phyloP scores from a whole-genome alignment of 78 protist genomes.

The Dictyostelium brefeldianum region DNA sequence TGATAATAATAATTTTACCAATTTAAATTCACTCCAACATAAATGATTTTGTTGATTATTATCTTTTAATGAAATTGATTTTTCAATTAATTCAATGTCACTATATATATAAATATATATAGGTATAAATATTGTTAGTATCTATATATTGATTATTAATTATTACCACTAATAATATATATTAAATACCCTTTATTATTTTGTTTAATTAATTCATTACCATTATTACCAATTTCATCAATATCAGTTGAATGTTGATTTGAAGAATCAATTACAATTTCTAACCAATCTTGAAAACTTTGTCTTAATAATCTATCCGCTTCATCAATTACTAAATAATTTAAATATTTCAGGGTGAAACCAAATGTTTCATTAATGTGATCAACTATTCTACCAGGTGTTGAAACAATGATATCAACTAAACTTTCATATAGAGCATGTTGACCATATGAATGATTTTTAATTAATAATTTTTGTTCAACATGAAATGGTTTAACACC shows the following conservation, averaged over 20 bases:
- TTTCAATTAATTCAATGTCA: background rate
- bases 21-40: slow-evolving; percentile 22
- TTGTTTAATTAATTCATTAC: background rate
- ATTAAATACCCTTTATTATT: background rate
- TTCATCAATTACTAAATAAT: slow-evolving; percentile 91
- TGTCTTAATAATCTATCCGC: slow-evolving; percentile 90
- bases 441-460: slow-evolving; percentile 33
- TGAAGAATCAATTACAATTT: slow-evolving; percentile 62
- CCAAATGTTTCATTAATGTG: slow-evolving; percentile 88
- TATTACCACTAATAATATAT: too few species aligned
- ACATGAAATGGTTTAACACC: slow-evolving; percentile 48
- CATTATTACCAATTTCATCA: background rate
- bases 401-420: slow-evolving; percentile 92
- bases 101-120: background rate
- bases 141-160: too few species aligned
- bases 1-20: slow-evolving; percentile 72
- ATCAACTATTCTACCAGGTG: slow-evolving; percentile 97
- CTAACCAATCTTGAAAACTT: slow-evolving; percentile 71
- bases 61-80: background rate
- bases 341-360: slow-evolving; percentile 81
- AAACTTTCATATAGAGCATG: slow-evolving; percentile 35
- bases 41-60: slow-evolving; percentile 29
- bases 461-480: slow-evolving; percentile 47
- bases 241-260: background rate
- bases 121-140: background rate